Percentiles rank a stretch among this genome's conserved stretches.
Conservation (phyloP, 2,329 filamentous ascomycete genomes). For the Chalaropsis ovoidea region DNA sequence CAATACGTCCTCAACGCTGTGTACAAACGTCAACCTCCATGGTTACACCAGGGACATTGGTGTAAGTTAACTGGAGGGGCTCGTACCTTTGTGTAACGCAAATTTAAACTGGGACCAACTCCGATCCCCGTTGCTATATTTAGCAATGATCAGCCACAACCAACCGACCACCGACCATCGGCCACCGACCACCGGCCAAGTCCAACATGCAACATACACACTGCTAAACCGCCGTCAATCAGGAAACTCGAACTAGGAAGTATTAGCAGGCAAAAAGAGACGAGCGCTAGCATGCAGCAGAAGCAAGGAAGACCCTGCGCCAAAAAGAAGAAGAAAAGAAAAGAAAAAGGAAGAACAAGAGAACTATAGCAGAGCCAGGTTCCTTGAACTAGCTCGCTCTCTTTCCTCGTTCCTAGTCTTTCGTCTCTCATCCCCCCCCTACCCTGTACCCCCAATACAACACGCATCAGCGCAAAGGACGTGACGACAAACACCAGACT, state of each 20-base stretch:
- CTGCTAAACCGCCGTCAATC: neutral
- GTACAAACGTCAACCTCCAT: neutral
- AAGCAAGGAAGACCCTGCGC: neutral
- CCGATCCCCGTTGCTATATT: neutral
- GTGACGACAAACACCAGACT: neutral
- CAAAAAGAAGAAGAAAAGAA: constrained; percentile 9
- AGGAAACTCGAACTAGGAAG: neutral
- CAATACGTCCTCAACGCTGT: neutral
- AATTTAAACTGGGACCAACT: neutral
- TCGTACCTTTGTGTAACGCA: neutral
- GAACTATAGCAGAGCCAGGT: neutral
- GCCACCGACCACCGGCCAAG: neutral
- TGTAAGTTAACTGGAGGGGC: neutral
- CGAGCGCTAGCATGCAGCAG: neutral
- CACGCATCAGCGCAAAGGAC: neutral
- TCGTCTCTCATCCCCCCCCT: neutral
- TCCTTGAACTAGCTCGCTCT: neutral
- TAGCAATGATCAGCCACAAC: neutral
- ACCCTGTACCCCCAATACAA: neutral
- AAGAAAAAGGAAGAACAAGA: neutral
- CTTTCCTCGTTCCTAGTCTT: neutral
- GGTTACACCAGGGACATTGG: neutral
- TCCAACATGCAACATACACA: neutral
- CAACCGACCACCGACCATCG: neutral
- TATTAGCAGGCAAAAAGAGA: neutral